Percentiles rank a stretch among this genome's conserved stretches.
Evolutionary conservation across 2,329 filamentous ascomycete genomes (phyloP).

Genomic region (Colletotrichum lentis): DNA sequence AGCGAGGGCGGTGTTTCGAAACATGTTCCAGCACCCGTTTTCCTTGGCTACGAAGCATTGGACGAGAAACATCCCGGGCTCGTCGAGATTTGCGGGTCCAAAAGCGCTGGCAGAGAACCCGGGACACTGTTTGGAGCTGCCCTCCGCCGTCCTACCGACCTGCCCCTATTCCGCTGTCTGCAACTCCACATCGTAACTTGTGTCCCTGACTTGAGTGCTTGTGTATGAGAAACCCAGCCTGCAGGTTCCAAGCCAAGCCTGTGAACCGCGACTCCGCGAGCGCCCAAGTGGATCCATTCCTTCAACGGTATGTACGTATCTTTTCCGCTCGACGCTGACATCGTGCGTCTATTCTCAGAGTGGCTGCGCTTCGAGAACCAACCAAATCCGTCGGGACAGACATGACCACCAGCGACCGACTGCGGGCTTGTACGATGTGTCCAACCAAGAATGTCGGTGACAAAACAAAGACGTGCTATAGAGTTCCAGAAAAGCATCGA

Average conservation of each 20-base stretch:
- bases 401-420: not conserved
- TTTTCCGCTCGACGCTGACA: not conserved
- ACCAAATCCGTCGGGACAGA: slow-evolving; percentile 6
- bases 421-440: not conserved
- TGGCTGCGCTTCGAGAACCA: slow-evolving; percentile 35
- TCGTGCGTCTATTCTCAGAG: slow-evolving; percentile 28
- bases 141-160: not conserved
- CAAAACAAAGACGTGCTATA: not conserved
- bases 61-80: slow-evolving; percentile 26
- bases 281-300: not conserved
- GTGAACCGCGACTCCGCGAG: not conserved
- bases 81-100: not conserved
- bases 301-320: slow-evolving; percentile 4
- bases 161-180: not conserved
- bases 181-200: not conserved
- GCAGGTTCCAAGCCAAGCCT: not conserved
- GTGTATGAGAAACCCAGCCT: not conserved
- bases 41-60: slow-evolving; percentile 29
- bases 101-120: not conserved
- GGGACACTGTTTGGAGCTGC: not conserved
- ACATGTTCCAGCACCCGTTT: slow-evolving; percentile 23
- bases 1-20: slow-evolving; percentile 34
- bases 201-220: not conserved
- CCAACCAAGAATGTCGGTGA: not conserved
- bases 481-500: not conserved